These are phyloP conservation scores for Colletotrichum orbiculare DNA, from an alignment of 2,329 filamentous ascomycete species.

Conservation along the genomic window DNA sequence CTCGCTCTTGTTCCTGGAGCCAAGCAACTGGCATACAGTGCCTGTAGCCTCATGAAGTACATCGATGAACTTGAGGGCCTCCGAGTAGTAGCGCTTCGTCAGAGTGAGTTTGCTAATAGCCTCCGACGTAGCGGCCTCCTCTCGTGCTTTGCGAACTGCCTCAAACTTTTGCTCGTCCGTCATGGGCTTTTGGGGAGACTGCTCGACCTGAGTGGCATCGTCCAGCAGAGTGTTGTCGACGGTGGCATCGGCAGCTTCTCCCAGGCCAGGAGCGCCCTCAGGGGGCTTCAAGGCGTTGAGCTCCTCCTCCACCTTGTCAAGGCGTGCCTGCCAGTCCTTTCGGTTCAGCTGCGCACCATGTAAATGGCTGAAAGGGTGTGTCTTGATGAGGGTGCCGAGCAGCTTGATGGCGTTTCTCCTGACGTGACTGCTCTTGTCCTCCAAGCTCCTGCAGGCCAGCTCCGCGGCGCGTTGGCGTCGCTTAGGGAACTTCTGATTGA, in stretches of 20 bases:
- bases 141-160: conserved; percentile 80
- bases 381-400: conserved; percentile 87
- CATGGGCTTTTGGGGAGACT: conserved; percentile 72
- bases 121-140: conserved; percentile 90
- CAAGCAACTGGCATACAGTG: conserved; percentile 86
- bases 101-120: conserved; percentile 88
- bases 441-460: conserved; percentile 86
- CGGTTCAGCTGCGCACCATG: conserved; percentile 87
- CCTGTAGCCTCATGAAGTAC: conserved; percentile 86
- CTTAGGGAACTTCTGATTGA: conserved; percentile 97
- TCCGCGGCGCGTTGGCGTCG: conserved; percentile 88
- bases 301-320: conserved; percentile 86
- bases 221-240: conserved; percentile 85
- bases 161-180: conserved; percentile 82
- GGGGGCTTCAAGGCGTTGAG: conserved; percentile 85
- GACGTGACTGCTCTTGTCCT: conserved; percentile 99
- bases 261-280: conserved; percentile 77
- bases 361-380: conserved; percentile 92
- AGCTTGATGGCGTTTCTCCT: conserved; percentile 95
- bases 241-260: conserved; percentile 70
- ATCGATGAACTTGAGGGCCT: conserved; percentile 93
- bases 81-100: conserved; percentile 90
- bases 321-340: conserved; percentile 85
- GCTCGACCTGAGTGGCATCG: conserved; percentile 83
- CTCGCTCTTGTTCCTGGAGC: conserved; percentile 97